Evolutionary conservation across 257 asterid species (phyloP), one percentile per base, ranked within the genome.

Genomic region (Solanum tarapatanum): DNA sequence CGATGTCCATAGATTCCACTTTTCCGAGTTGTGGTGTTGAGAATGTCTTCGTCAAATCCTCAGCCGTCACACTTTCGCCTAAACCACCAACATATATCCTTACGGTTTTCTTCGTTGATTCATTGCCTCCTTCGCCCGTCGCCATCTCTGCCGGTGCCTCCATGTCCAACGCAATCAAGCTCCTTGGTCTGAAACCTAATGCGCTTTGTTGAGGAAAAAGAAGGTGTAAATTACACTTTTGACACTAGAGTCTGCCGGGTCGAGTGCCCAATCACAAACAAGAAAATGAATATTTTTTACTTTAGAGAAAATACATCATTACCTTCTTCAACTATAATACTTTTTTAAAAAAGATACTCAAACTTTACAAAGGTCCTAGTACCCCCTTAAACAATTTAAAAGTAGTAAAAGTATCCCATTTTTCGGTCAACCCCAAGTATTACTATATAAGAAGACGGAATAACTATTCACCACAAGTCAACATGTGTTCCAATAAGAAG

Each of bases 31-130:
- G 93, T 60, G 98, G 96, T 2, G 98, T 89, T 28, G 93, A 91
- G 89, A 97, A 97, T 10, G 95, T 95, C 91, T 92, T 94, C 87
- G 87, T 92, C 89, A 97, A 89, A 90, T 97, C 98, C 82, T 89
- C 93, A 45, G 84, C 94, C 48, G 82, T 90, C 75, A 95, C 98
- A 76, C 51, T 90, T 24, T 91, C 88, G 60, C 99, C 99, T 90
- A 97, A 84, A 30, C 99, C 98, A 8, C 98, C 98, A 0, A 97
- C 87, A 58, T 92, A 92, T 72, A 97, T 92, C 93, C 98, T 94
- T 88, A 92, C 17, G 0, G 62, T 16, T 30, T 72, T 72, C 43
- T 8, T 6, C 21, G n/a, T 19, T 51, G 73, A 83, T 21, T 5
- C 66, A 7, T 82, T 84, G 76, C 26, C 43, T 39, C 41, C 87